Conservation (phyloP, 306 rosid species). For the Vigna hirtella region DNA sequence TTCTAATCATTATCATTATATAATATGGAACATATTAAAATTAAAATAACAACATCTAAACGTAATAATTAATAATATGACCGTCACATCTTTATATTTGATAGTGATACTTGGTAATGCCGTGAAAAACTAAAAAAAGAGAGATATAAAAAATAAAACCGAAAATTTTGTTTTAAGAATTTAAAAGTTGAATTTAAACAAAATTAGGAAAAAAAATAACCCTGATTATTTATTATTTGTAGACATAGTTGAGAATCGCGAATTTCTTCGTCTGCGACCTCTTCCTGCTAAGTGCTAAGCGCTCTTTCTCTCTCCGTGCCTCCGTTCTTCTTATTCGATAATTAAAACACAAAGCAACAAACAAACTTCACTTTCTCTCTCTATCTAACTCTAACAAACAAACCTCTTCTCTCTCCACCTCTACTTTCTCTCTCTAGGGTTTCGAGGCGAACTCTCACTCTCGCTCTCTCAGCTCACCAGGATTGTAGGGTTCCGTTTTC, state of each 20-base stretch:
- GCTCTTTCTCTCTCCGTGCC: background rate
- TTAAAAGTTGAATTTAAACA: too few species aligned
- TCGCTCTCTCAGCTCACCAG: constrained; percentile 8
- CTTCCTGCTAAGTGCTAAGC: constrained; percentile 19
- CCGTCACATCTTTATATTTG: too few species aligned
- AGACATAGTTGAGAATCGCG: background rate
- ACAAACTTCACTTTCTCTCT: constrained; percentile 41
- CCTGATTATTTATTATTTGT: background rate
- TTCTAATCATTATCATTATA: too few species aligned
- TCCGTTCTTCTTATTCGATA: constrained; percentile 32
- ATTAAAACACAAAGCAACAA: constrained; percentile 35
- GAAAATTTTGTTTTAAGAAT: too few species aligned
- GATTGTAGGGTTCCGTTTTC: constrained; percentile 40
- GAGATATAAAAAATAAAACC: too few species aligned
- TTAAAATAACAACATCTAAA: too few species aligned
- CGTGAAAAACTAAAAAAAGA: too few species aligned
- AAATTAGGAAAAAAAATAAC: too few species aligned
- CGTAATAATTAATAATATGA: too few species aligned
- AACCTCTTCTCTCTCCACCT: constrained; percentile 41
- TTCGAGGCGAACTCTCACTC: constrained; percentile 54
- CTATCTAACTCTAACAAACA: constrained; percentile 44
- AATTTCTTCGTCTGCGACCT: constrained; percentile 13
- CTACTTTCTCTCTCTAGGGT: constrained; percentile 63
- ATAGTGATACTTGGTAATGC: too few species aligned
- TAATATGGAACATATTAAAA: too few species aligned